phyloP scores from a whole-genome alignment of 2,329 filamentous ascomycete species.

The Dryadomyces quercivorus region DNA sequence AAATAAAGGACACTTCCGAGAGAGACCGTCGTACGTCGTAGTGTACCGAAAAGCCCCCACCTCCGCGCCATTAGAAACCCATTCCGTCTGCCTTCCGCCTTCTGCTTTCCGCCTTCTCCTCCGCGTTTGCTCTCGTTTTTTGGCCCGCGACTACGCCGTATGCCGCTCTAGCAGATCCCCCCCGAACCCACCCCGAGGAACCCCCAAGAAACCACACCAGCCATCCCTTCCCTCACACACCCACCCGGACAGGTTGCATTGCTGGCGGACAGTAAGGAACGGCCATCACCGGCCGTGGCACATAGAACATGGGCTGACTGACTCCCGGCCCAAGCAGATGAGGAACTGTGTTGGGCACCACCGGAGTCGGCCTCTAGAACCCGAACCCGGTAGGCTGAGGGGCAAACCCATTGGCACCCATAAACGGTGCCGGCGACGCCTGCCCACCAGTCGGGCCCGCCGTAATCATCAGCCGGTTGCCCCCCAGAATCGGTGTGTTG shows the following conservation, averaged over 20 bases:
- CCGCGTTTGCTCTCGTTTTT: background rate
- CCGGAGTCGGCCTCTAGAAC: constrained; percentile 30
- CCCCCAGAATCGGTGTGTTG: constrained; percentile 84
- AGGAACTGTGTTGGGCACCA: constrained; percentile 5
- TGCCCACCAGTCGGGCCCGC: constrained; percentile 57
- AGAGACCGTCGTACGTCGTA: background rate
- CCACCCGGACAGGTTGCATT: background rate
- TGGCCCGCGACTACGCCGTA: too few relatives aligned
- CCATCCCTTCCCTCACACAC: background rate
- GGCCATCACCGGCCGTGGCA: background rate
- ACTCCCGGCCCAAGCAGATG: background rate
- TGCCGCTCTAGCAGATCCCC: too few relatives aligned
- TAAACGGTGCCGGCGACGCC: constrained; percentile 56
- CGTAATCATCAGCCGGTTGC: constrained; percentile 85
- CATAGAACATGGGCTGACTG: background rate
- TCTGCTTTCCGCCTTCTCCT: background rate
- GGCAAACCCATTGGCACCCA: constrained; percentile 76
- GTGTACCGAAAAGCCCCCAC: background rate
- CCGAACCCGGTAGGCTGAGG: constrained; percentile 77
- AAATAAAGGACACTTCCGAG: constrained; percentile 1
- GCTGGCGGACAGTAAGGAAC: background rate
- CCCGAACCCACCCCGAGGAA: background rate
- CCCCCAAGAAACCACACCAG: background rate
- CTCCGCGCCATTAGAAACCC: constrained; percentile 3
- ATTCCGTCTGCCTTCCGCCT: background rate